Base-by-base conservation (phyloP, 2,329 filamentous ascomycete species). In the Pseudogymnoascus sp. region DNA sequence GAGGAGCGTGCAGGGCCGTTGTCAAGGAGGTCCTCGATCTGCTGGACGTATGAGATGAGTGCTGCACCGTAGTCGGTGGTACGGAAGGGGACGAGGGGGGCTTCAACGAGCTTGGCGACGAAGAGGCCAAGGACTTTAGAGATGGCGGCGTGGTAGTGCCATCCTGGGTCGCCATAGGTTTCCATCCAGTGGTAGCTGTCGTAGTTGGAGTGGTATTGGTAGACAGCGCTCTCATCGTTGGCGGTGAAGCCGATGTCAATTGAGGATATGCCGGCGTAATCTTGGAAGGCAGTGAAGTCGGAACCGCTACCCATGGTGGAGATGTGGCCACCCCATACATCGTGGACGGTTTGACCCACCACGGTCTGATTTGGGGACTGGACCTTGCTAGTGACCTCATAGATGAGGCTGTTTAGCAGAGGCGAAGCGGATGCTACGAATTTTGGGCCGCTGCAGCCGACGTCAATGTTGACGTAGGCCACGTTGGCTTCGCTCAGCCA, bases 161-260 rank as follows among this genome's bases (percentile, higher is more conserved):
- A 85, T 0, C 77, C 80, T 1, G 81, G 80, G 67, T 96, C 91
- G 3, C 90, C 90, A 67, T 85, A 91, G 2, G 78, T 87, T 12
- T 87, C 81, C 89, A 94, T 94, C 91, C 91, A 95, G 69, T 87
- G 78, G 71, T 90, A 92, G 35, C 83, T 89, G 71, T 95, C 91
- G 71, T 92, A 95, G 74, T 94, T 94, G 65, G 84, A 83, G 72
- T 95, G 90, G 70, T 94, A 95, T 66, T 89, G 87, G 71, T 88
- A 90, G 6, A 90, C 77, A 0, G 86, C 81, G 19, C 63, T 65
- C 23, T 55, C 62, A 6, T 78, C 74, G 62, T 69, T 66, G 7
- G 72, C 70, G 0, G 69, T 69, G 41, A 85, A 84, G 2, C 82
- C 80, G 19, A 87, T 76, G 65, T 89, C 84, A 8, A 87, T 67